Percentiles rank a stretch among this genome's conserved stretches.
These are phyloP conservation scores for Chalciporus piperatus DNA, from an alignment of 768 basidiomycete species.

Conservation along the genomic window DNA sequence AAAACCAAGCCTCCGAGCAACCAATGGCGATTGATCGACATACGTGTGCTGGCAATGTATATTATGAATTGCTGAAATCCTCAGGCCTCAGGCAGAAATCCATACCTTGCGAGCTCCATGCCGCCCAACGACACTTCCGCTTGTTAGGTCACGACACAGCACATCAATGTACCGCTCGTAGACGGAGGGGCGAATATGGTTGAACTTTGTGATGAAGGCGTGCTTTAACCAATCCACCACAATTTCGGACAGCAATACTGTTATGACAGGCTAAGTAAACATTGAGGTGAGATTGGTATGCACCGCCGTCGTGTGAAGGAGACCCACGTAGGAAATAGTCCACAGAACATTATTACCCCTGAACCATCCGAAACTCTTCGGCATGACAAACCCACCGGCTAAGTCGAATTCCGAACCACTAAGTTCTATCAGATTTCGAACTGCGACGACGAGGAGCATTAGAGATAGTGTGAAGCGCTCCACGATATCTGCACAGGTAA, in stretches of 20 bases:
- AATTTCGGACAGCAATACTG: constrained; percentile 89
- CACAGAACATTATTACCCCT: constrained; percentile 75
- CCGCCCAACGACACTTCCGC: constrained; percentile 68
- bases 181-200: constrained; percentile 92
- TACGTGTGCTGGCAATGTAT: constrained; percentile 63
- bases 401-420: constrained; percentile 87
- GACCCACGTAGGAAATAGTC: constrained; percentile 85
- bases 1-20: constrained; percentile 91
- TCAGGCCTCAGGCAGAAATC: background rate
- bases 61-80: constrained; percentile 2
- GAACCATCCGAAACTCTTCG: constrained; percentile 84
- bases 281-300: background rate
- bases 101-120: constrained; percentile 67
- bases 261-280: constrained; percentile 73
- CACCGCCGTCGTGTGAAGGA: background rate
- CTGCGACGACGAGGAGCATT: constrained; percentile 89
- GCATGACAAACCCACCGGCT: constrained; percentile 64
- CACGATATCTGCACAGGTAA: constrained; percentile 98
- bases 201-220: constrained; percentile 99
- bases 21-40: constrained; percentile 93
- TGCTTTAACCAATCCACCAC: constrained; percentile 99
- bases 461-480: constrained; percentile 91
- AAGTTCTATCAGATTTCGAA: constrained; percentile 93
- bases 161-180: constrained; percentile 96
- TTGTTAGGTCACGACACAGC: constrained; percentile 87